Evolutionary conservation across 1,284 basidiomycete genomes (phyloP), one percentile per base, ranked within the genome.

Genomic region (Tilletia horrida): DNA sequence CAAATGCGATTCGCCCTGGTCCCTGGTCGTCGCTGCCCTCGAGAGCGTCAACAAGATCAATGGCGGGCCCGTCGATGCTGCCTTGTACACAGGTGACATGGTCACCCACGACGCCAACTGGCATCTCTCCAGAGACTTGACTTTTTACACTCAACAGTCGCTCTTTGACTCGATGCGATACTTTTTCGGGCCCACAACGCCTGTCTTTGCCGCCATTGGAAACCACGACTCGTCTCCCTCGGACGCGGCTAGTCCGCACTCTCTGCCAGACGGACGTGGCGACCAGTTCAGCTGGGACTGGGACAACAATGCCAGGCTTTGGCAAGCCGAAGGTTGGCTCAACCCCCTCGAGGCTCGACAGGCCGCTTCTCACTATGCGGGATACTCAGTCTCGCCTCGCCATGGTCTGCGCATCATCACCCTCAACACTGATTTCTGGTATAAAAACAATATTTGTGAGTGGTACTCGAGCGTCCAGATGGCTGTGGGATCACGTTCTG

Each of bases 71-170:
- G 89, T 92, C 72, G 85, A 86, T 59, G 89, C 87, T 75, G 86
- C 86, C 0, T 67, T 92, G 25, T 90, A 87, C 74, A 92, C 91
- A 0, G 91, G 91, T 27, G 91, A 92, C 77, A 82, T 91, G 65
- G 86, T 90, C 43, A 87, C 88, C 11, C 80, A 81, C 66, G 80
- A 81, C 61, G 68, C 73, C 13, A 68, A 70, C 7, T 73, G 71
- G 68, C 79, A 75, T 70, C 71, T 81, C 45, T 77, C 76, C 7
- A 70, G 71, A 27, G 76, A 79, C 45, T 66, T 81, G 1, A 76
- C 78, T 64, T 67, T 55, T 59, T 80, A 79, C 61, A 77, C 79
- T n/a, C 76, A 81, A 66, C 79, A 81, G 67, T 66, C 74, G 40
- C 62, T 81, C 23, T 76, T 72, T 65, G 80, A 81, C 67, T 65